Conservation (phyloP, 495 filamentous ascomycete genomes). For the Xylaria acuta region DNA sequence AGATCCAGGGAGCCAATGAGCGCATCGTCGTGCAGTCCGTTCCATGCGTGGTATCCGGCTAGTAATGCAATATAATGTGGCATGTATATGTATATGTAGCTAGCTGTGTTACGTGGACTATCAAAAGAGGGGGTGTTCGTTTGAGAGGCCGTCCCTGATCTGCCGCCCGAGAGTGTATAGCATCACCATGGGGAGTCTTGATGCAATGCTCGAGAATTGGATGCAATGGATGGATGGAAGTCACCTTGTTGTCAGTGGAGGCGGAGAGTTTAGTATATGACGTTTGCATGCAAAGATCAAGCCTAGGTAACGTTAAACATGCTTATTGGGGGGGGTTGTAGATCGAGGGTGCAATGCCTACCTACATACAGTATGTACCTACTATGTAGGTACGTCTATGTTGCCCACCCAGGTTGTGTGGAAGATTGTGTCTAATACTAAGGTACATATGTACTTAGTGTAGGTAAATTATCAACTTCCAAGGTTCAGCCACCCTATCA, state of each 20-base stretch:
- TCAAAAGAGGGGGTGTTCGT: constrained; percentile 12
- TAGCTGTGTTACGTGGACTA: constrained; percentile 6
- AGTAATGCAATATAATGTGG: neutral
- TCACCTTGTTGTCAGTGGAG: neutral
- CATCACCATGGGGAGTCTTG: no score
- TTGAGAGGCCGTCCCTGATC: constrained; percentile 10
- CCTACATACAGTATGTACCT: no score
- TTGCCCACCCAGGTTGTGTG: neutral
- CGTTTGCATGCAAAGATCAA: neutral
- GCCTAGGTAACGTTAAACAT: neutral
- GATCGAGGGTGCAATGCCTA: neutral
- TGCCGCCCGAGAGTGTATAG: no score
- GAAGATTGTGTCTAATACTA: no score
- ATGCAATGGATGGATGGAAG: neutral
- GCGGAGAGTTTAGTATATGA: neutral
- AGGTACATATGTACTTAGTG: no score
- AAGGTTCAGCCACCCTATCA: neutral
- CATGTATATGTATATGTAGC: neutral
- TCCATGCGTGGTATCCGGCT: neutral
- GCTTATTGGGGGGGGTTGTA: neutral
- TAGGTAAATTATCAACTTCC: neutral
- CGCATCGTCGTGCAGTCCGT: neutral
- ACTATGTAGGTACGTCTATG: no score
- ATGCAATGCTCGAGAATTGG: neutral
- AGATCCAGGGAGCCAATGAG: constrained; percentile 5